Evolutionary conservation across 371 early-diverging fungal genomes (phyloP).

Genomic region (Mucor mucedo): DNA sequence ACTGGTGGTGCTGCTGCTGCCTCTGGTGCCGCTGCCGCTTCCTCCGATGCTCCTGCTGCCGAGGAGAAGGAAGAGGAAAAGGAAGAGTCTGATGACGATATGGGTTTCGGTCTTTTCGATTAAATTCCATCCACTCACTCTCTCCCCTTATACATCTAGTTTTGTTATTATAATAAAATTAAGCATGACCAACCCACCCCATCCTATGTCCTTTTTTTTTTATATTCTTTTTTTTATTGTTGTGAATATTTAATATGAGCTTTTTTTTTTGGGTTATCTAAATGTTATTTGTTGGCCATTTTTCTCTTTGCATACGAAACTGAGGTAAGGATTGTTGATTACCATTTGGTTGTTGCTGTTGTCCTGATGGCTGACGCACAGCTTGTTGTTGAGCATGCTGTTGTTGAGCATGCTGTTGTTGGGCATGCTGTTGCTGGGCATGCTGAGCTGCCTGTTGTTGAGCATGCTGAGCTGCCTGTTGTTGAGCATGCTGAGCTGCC

Average conservation of each 20-base stretch:
- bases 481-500: no score
- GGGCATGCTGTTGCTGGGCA: no score
- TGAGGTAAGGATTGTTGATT: conserved; percentile 8
- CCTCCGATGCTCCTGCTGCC: conserved; percentile 55
- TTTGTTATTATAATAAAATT: background rate
- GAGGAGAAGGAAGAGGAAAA: conserved; percentile 76
- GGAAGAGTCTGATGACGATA: conserved; percentile 93
- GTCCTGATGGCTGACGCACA: conserved; percentile 9
- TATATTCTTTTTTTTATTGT: conserved; percentile 5
- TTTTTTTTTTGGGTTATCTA: no score
- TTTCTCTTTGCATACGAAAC: conserved; percentile 22
- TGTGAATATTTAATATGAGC: no score
- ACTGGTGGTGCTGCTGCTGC: conserved; percentile 86
- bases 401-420: no score
- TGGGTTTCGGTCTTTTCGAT: conserved; percentile 78
- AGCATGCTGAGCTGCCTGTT: background rate
- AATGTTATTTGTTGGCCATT: conserved; percentile 23
- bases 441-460: conserved; percentile 15
- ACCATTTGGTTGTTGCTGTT: conserved; percentile 11
- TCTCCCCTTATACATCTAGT: background rate
- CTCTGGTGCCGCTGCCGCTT: conserved; percentile 61
- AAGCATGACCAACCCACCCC: no score
- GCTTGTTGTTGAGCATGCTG: conserved; percentile 14
- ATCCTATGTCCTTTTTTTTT: background rate
- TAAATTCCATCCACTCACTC: conserved; percentile 14